phyloP scores from a whole-genome alignment of 345 rosid species.

The Reutealis trisperma region DNA sequence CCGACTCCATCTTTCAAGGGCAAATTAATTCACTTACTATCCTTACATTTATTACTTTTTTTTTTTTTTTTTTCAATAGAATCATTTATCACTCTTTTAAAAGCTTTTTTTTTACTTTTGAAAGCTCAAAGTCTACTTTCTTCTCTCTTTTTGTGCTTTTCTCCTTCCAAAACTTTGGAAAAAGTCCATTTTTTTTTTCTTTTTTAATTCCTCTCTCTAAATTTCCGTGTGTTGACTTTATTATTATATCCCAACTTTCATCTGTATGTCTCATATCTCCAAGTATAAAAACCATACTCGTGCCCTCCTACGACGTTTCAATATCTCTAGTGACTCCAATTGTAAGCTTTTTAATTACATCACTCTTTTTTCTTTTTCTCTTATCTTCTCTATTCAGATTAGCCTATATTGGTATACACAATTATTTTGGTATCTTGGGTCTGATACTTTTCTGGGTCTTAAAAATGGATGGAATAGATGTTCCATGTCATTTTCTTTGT shows the following conservation, averaged over 20 bases:
- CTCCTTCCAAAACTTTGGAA: slow-evolving; percentile 19
- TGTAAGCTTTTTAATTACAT: not conserved
- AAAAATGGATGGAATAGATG: slow-evolving; percentile 43
- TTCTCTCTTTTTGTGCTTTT: not conserved
- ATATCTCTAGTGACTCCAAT: slow-evolving; percentile 8
- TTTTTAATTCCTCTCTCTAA: not conserved
- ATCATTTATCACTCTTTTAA: too few relatives aligned
- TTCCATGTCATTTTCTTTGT: slow-evolving; percentile 55
- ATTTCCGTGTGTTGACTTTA: slow-evolving; percentile 46
- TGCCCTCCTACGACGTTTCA: not conserved
- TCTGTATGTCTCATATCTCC: not conserved
- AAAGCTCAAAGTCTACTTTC: slow-evolving; percentile 4
- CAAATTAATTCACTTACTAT: too few relatives aligned
- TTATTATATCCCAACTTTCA: slow-evolving; percentile 11
- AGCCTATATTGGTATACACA: too few relatives aligned
- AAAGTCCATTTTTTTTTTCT: not conserved
- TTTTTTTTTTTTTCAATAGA: too few relatives aligned
- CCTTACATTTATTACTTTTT: too few relatives aligned
- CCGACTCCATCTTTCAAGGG: too few relatives aligned
- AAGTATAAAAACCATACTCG: not conserved
- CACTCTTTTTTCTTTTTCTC: not conserved
- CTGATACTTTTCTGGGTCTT: too few relatives aligned
- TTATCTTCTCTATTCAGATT: not conserved
- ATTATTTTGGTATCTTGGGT: too few relatives aligned
- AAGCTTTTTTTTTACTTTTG: too few relatives aligned